phyloP scores from a whole-genome alignment of 441 rosid species.

The Pelargonium fulgidum region DNA sequence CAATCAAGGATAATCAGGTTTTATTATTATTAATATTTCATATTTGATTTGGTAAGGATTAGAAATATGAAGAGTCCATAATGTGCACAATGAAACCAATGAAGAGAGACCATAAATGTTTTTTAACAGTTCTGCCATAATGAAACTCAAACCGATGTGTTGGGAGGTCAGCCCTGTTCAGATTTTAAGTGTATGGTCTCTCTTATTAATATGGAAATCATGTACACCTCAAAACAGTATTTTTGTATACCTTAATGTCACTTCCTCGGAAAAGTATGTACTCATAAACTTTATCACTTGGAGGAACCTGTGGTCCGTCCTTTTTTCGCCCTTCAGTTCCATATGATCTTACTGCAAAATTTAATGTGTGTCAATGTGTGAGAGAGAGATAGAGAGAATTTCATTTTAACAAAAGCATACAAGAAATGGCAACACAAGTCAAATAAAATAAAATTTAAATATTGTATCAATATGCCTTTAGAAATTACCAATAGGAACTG shows the following conservation, averaged over 20 bases:
- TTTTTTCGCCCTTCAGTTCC: constrained; percentile 29
- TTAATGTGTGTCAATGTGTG: neutral
- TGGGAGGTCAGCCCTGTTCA: too few relatives aligned
- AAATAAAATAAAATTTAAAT: neutral
- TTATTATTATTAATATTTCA: too few relatives aligned
- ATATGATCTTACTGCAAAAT: constrained; percentile 24
- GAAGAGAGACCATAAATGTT: too few relatives aligned
- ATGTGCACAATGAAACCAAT: too few relatives aligned
- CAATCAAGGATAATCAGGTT: too few relatives aligned
- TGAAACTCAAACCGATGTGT: too few relatives aligned
- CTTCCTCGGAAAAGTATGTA: constrained; percentile 28
- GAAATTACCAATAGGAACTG: too few relatives aligned
- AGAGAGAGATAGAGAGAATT: neutral
- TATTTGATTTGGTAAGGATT: too few relatives aligned
- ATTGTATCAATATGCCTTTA: neutral
- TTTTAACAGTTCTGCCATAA: too few relatives aligned
- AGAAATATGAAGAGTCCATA: too few relatives aligned
- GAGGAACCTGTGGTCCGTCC: constrained; percentile 26
- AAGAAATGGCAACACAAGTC: constrained; percentile 1
- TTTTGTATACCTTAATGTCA: constrained; percentile 25
- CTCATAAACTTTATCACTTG: constrained; percentile 27
- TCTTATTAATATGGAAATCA: neutral
- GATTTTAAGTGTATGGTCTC: neutral
- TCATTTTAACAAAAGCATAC: neutral
- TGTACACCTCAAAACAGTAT: neutral